Evolutionary conservation across 179 eudicot genomes (phyloP), one percentile per base, ranked within the genome.

Genomic region (Spinacia oleracea): DNA sequence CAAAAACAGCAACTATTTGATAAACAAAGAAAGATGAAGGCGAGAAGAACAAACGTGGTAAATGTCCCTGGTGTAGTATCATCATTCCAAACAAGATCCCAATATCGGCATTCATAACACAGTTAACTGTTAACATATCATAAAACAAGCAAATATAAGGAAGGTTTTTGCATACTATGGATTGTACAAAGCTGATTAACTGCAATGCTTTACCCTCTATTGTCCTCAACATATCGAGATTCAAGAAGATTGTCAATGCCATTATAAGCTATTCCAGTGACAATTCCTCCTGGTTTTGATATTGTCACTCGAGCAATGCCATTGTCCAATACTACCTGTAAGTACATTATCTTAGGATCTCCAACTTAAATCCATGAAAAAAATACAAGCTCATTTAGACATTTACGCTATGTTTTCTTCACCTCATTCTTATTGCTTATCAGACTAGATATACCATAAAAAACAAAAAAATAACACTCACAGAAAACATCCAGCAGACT

Each of bases 231-330:
- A 77, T 85, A 81, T 42, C 73, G 80, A 23, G 45, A 63, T 78
- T 85, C 88, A 74, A 87, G 89, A 74, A 87, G 68, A 64, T 87
- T 87, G 66, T 85, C 82, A 35, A 87, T 77, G 77, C 89, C 89
- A 83, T 87, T 87, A 53, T 85, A 87, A 50, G 77, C 60, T 20
- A 87, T 87, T 32, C 83, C 86, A 62, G 82, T 87, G 64, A 87
- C 86, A 58, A 85, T 81, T 42, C 89, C 89, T 42, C 84, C 86
- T 0, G 89, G 89, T 65, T 87, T 87, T 15, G 88, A 83, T 20
- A 87, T 42, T 3, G 86, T 87, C 63, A 81, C 86, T 64, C 74
- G 83, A 56, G 79, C 62, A 48, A 87, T 65, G 60, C 86, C 83
- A 74, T 85, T 87, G 68, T 87, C 89, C 74, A 87, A 31, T 9